phyloP scores from a whole-genome alignment of 768 basidiomycete genomes.

The Tylopilus felleus region DNA sequence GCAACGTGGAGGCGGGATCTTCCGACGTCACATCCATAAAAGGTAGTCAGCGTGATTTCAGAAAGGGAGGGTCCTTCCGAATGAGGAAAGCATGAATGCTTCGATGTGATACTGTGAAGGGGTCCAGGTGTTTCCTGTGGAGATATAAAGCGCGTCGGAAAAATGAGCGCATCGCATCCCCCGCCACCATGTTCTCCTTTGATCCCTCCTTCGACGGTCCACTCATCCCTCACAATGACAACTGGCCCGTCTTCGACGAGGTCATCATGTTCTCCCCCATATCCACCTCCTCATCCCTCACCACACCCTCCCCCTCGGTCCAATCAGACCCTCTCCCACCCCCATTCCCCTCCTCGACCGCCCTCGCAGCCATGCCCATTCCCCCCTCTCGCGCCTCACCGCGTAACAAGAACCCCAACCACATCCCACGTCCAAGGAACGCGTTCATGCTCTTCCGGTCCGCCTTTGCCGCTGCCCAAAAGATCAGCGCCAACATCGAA shows the following conservation, averaged over 20 bases:
- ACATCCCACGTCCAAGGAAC: slow-evolving; percentile 38
- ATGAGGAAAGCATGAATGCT: slow-evolving; percentile 12
- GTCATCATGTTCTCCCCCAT: slow-evolving; percentile 6
- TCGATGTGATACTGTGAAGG: slow-evolving; percentile 28
- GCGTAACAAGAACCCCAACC: slow-evolving; percentile 38
- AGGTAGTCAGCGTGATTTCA: slow-evolving; percentile 28
- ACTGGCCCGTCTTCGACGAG: slow-evolving; percentile 28
- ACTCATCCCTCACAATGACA: slow-evolving; percentile 4
- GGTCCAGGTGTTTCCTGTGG: slow-evolving; percentile 9
- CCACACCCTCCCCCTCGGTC: slow-evolving; percentile 8
- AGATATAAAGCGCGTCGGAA: slow-evolving; percentile 26
- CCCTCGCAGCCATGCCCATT: slow-evolving; percentile 28
- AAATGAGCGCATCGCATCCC: neutral
- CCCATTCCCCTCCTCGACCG: slow-evolving; percentile 16
- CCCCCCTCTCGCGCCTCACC: slow-evolving; percentile 27
- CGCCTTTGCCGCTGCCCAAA: slow-evolving; percentile 52
- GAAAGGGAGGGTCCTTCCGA: slow-evolving; percentile 14
- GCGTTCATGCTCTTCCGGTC: slow-evolving; percentile 60
- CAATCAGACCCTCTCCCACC: neutral
- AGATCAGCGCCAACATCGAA: slow-evolving; percentile 47
- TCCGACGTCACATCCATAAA: slow-evolving; percentile 16
- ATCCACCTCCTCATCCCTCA: slow-evolving; percentile 11
- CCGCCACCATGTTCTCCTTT: slow-evolving; percentile 17
- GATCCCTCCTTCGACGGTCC: slow-evolving; percentile 7
- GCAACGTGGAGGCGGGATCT: slow-evolving; percentile 4